A percentile compares a stretch with the other conserved stretches of the same genome.
These are phyloP conservation scores for Lophiostoma macrostomum DNA, from an alignment of 495 filamentous ascomycete species.

Conservation along the genomic window DNA sequence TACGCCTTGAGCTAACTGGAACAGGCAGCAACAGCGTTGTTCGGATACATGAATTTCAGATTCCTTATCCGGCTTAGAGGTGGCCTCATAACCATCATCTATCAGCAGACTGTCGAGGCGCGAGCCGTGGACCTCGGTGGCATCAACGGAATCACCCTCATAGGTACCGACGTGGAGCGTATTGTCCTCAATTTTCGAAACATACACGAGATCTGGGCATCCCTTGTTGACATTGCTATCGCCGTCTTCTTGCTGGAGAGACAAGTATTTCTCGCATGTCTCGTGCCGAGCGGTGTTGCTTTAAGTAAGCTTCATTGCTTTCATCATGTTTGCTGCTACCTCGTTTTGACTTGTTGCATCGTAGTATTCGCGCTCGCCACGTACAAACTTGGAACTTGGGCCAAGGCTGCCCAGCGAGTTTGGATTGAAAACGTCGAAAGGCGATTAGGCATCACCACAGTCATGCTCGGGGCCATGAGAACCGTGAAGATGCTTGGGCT, in stretches of 20 bases:
- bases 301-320: background rate
- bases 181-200: background rate
- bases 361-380: slow-evolving; percentile 8
- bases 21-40: background rate
- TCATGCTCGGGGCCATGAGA: slow-evolving; percentile 1
- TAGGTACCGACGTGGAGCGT: slow-evolving; percentile 1
- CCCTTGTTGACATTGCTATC: background rate
- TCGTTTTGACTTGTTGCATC: background rate
- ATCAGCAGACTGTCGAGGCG: slow-evolving; percentile 1
- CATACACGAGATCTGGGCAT: slow-evolving; percentile 4
- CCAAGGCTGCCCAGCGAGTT: slow-evolving; percentile 2
- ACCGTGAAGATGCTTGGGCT: slow-evolving; percentile 5
- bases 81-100: slow-evolving; percentile 2
- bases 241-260: background rate
- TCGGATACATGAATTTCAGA: background rate
- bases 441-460: background rate
- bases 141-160: slow-evolving; percentile 1
- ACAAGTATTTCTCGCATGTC: slow-evolving; percentile 1
- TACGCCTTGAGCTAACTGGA: background rate
- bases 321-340: background rate
- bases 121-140: slow-evolving; percentile 1
- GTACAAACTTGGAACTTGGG: slow-evolving; percentile 1
- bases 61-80: background rate
- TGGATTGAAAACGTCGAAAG: slow-evolving; percentile 4
- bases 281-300: background rate